Base-by-base conservation (phyloP, 2,329 filamentous ascomycete species). In the Didymella pinodella region DNA sequence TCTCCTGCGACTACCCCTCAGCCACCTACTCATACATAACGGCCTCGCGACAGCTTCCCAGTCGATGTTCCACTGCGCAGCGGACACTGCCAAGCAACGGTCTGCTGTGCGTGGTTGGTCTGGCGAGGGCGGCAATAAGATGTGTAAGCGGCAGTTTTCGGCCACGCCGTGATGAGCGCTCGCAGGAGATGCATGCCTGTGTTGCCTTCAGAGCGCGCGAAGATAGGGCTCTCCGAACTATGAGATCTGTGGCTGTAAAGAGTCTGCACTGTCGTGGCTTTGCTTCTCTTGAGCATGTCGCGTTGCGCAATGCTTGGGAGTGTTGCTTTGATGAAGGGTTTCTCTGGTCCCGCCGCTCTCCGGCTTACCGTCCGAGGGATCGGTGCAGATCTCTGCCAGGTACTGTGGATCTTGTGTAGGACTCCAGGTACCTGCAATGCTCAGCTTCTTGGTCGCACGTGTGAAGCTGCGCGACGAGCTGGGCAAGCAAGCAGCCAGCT, bases 331-430 rank as follows among this genome's bases (percentile, higher is more conserved):
- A 43, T 52, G 44, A 52, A 40, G 43, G 41, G 18, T 25, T 20
- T 14, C 11, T 44, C 44, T 48, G 16, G 48, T 38, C 29, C 18
- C 54, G 57, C 47, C 61, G 57, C 57, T 51, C 50, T 61, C 61
- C 61, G 51, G 61, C 62, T 55, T 47, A 56, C 50, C 34, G 41
- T 49, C 18, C 48, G 20, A 44, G 43, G 25, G 57, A 66, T 67
- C 63, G 58, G 48, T 44, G 54, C 50, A 60, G 61, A 66, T 64
- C 59, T 54, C 53, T 64, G 62, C 62, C 63, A 67, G 65, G 65
- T 66, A 66, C 65, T 18, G 45, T 16, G 55, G 40, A 56, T 55
- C 50, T 50, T 26, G 45, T 50, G 56, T 52, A 48, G 41, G 14
- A 40, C 40, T 54, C 12, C 20, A 43, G 20, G 26, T 26, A 48